Evolutionary conservation across 108 stramenopile genomes (phyloP).

Genomic region (Cyclotella cryptica): DNA sequence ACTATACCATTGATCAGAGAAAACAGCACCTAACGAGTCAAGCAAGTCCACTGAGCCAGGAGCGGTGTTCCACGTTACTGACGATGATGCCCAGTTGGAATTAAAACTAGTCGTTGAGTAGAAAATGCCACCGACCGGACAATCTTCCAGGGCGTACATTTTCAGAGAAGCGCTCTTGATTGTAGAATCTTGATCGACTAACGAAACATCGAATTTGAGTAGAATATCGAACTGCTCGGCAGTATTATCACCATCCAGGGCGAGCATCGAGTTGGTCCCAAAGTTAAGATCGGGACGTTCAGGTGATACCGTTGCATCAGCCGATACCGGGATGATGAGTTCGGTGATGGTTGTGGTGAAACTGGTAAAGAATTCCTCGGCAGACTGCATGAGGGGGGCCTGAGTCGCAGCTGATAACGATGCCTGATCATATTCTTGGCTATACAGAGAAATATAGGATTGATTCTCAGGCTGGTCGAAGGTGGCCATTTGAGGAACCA

Average conservation of each 20-base stretch:
- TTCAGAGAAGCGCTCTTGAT: constrained; percentile 20
- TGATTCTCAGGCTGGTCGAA: neutral
- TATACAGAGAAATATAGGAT: constrained; percentile 1
- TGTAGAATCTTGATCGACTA: constrained; percentile 5
- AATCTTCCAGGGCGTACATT: constrained; percentile 15
- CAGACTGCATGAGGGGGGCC: neutral
- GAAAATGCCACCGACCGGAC: constrained; percentile 11
- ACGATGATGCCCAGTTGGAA: constrained; percentile 7
- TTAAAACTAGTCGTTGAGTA: constrained; percentile 19
- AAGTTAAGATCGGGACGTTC: constrained; percentile 17
- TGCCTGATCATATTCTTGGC: neutral
- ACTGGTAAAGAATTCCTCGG: neutral
- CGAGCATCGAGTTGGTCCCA: constrained; percentile 18
- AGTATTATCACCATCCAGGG: constrained; percentile 11
- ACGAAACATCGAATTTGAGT: constrained; percentile 20
- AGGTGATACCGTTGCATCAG: constrained; percentile 23
- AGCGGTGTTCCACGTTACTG: constrained; percentile 24
- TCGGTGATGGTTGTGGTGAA: constrained; percentile 2
- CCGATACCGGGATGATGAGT: constrained; percentile 13
- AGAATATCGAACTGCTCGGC: constrained; percentile 24
- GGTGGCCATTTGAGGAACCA: neutral
- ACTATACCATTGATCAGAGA: constrained; percentile 6
- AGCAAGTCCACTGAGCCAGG: constrained; percentile 3
- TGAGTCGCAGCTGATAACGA: neutral
- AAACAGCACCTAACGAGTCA: constrained; percentile 2